phyloP scores from a whole-genome alignment of 495 filamentous ascomycete genomes.

The Aeminium ludgeri region DNA sequence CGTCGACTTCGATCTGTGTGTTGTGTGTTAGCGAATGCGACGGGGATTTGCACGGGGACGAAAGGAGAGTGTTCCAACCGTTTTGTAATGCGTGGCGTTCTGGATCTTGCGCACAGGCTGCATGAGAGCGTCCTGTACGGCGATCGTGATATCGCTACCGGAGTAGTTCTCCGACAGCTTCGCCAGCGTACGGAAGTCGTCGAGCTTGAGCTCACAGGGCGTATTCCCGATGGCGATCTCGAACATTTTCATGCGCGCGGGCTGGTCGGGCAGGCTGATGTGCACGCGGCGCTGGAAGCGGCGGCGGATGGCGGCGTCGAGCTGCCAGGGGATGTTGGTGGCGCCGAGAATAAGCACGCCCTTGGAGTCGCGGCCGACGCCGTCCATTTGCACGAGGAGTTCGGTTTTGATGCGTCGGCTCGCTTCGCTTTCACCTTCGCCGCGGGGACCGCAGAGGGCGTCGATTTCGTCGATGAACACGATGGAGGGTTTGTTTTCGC shows the following conservation, averaged over 20 bases:
- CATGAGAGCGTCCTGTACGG: conserved; percentile 95
- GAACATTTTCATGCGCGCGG: conserved; percentile 92
- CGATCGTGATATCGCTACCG: conserved; percentile 89
- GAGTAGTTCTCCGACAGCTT: conserved; percentile 83
- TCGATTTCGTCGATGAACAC: conserved; percentile 99
- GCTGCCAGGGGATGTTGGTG: conserved; percentile 98
- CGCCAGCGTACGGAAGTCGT: conserved; percentile 65
- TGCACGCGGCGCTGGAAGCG: conserved; percentile 95
- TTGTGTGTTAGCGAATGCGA: too few species aligned
- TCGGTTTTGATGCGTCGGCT: conserved; percentile 97
- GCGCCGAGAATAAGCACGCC: conserved; percentile 91
- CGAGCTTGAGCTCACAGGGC: conserved; percentile 61
- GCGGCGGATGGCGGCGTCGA: conserved; percentile 92
- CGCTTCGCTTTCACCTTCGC: conserved; percentile 95
- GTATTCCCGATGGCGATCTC: conserved; percentile 83
- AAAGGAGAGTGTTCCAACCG: conserved; percentile 42
- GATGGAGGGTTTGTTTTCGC: conserved; percentile 94
- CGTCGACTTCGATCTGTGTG: conserved; percentile 54
- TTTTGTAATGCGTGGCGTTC: conserved; percentile 95
- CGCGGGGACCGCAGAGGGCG: conserved; percentile 85
- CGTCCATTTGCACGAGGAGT: conserved; percentile 97
- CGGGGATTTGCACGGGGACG: too few species aligned
- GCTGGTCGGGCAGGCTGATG: conserved; percentile 76
- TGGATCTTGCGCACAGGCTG: conserved; percentile 95
- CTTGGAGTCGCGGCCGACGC: conserved; percentile 83